phyloP scores from a whole-genome alignment of 768 basidiomycete genomes.

The Mycena chlorophos region DNA sequence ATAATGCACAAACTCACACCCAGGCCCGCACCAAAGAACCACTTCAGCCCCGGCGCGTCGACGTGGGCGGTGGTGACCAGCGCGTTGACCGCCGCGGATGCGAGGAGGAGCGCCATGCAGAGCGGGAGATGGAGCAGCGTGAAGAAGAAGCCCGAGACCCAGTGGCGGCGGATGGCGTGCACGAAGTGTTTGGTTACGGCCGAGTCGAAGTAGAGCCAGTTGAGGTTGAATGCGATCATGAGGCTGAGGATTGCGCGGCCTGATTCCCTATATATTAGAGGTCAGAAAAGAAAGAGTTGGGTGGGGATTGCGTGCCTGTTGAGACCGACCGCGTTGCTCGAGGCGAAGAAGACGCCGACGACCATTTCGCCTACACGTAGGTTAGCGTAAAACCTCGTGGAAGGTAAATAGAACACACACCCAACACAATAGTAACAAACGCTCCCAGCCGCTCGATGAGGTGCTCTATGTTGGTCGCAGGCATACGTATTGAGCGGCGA shows the following conservation, averaged over 20 bases:
- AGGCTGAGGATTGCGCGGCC: conserved; percentile 20
- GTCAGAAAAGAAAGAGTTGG: neutral
- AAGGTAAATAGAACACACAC: conserved; percentile 2
- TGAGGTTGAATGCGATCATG: conserved; percentile 23
- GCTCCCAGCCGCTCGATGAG: conserved; percentile 32
- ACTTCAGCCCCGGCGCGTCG: conserved; percentile 14
- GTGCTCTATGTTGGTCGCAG: conserved; percentile 36
- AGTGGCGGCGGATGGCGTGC: conserved; percentile 24
- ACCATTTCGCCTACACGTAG: conserved; percentile 19
- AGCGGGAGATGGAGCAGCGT: conserved; percentile 21
- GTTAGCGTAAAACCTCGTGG: neutral
- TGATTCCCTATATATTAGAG: conserved; percentile 15
- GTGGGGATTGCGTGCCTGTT: conserved; percentile 10
- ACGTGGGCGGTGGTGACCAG: conserved; percentile 11
- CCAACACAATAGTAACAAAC: conserved; percentile 33
- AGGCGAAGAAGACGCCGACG: conserved; percentile 15
- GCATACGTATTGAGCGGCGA: conserved; percentile 12
- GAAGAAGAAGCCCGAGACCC: conserved; percentile 20
- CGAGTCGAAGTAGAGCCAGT: conserved; percentile 24
- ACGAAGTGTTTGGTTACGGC: conserved; percentile 18
- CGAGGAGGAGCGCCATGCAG: conserved; percentile 22
- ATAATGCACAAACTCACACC: conserved; percentile 16
- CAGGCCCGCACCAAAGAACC: conserved; percentile 22
- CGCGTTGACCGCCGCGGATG: conserved; percentile 18
- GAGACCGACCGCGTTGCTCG: conserved; percentile 11